These are phyloP conservation scores for Ophiocordyceps camponoti-rufipedis DNA, from an alignment of 2,329 filamentous ascomycete genomes.

Conservation along the genomic window DNA sequence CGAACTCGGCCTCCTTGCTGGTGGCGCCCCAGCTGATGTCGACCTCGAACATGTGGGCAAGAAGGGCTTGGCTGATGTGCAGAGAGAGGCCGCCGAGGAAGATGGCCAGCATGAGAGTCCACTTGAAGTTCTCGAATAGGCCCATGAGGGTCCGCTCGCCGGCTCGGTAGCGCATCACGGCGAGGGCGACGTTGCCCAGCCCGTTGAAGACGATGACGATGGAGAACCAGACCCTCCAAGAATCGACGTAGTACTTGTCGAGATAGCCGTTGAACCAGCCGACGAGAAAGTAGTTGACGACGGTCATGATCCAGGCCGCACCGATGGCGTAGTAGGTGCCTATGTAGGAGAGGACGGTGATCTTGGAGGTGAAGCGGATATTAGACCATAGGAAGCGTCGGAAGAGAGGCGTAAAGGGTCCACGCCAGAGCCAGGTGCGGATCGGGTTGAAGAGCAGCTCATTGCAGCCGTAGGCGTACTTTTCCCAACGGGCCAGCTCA, in stretches of 20 bases:
- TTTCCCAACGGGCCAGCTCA: constrained; percentile 71
- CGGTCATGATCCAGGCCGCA: constrained; percentile 56
- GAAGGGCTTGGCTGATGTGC: constrained; percentile 62
- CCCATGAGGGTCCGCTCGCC: constrained; percentile 44
- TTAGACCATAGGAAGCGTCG: constrained; percentile 52
- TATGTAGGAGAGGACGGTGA: constrained; percentile 60
- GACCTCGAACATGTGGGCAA: constrained; percentile 71
- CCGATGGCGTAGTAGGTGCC: constrained; percentile 68
- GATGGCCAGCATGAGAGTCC: constrained; percentile 56
- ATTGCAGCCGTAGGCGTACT: constrained; percentile 72
- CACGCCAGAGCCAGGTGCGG: constrained; percentile 50
- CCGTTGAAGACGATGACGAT: constrained; percentile 65
- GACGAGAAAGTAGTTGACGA: constrained; percentile 56
- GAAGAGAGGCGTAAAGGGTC: constrained; percentile 68
- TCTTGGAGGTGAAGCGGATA: constrained; percentile 58
- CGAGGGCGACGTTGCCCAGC: constrained; percentile 53
- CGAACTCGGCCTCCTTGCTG: constrained; percentile 63
- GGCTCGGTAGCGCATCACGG: constrained; percentile 53
- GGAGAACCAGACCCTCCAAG: constrained; percentile 64
- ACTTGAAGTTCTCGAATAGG: constrained; percentile 49
- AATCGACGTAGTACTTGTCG: constrained; percentile 66
- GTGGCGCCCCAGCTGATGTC: constrained; percentile 79
- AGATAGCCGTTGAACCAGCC: constrained; percentile 63
- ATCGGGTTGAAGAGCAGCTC: constrained; percentile 69
- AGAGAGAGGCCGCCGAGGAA: constrained; percentile 70